Conservation (phyloP, 257 asterid genomes). For the Nicotiana paniculata region DNA sequence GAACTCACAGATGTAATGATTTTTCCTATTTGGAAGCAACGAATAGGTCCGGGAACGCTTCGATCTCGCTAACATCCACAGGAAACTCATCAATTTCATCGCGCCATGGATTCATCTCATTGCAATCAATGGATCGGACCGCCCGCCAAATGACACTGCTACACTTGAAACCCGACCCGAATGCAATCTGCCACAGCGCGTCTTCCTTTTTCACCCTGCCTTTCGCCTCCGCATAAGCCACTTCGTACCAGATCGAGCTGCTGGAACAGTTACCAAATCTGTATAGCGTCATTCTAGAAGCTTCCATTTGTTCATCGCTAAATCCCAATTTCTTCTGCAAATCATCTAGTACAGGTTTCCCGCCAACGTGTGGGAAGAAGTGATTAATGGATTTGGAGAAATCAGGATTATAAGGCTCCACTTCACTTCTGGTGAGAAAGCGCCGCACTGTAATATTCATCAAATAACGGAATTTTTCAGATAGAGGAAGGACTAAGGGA, state of each 20-base stretch:
- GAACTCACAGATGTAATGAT: not conserved
- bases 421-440: conserved; percentile 18
- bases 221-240: conserved; percentile 39
- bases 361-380: conserved; percentile 36
- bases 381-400: conserved; percentile 33
- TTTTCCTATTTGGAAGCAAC: not conserved
- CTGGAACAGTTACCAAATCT: conserved; percentile 42
- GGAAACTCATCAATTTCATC: conserved; percentile 34
- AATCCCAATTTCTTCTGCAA: conserved; percentile 30
- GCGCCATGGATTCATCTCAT: conserved; percentile 34
- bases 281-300: conserved; percentile 41
- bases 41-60: not conserved
- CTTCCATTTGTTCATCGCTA: conserved; percentile 30
- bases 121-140: conserved; percentile 11
- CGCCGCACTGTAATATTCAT: conserved; percentile 10
- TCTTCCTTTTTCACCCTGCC: conserved; percentile 30
- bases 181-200: conserved; percentile 35
- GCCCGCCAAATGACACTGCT: conserved; percentile 37
- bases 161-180: conserved; percentile 43
- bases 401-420: conserved; percentile 29
- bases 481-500: conserved; percentile 34
- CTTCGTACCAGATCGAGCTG: conserved; percentile 36
- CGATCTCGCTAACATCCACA: conserved; percentile 2
- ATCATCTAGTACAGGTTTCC: conserved; percentile 35
- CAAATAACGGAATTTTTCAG: conserved; percentile 31